These are phyloP conservation scores for Betula pendula DNA, from an alignment of 306 rosid species.

Conservation along the genomic window DNA sequence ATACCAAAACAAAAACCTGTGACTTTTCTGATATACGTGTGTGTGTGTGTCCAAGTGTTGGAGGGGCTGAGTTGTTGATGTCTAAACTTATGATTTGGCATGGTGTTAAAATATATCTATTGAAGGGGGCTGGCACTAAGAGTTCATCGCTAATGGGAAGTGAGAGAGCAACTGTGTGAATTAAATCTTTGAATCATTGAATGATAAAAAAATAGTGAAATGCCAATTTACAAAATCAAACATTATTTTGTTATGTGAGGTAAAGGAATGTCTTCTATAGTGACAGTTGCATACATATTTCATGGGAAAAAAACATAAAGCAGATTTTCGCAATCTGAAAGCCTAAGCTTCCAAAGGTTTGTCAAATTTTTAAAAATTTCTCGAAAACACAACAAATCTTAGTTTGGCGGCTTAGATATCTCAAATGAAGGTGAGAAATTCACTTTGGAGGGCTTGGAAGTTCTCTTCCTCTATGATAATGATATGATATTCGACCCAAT, in stretches of 20 bases:
- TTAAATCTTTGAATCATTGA: background rate
- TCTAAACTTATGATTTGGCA: background rate
- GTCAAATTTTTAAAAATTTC: background rate
- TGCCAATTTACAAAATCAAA: background rate
- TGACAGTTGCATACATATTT: background rate
- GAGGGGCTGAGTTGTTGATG: background rate
- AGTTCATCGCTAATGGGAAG: background rate
- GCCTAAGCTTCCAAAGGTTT: background rate
- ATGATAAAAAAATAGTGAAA: background rate
- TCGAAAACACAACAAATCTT: constrained; percentile 7
- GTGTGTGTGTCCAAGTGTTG: background rate
- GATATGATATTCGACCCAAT: background rate
- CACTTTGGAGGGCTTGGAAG: constrained; percentile 15
- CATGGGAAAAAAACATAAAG: background rate
- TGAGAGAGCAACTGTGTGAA: background rate
- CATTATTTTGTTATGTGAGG: background rate
- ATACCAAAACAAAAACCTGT: background rate
- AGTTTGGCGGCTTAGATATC: constrained; percentile 11
- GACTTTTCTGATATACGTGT: background rate
- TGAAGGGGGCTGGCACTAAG: background rate
- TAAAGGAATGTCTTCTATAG: background rate
- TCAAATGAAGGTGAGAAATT: background rate
- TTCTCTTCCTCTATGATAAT: constrained; percentile 10
- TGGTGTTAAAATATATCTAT: background rate
- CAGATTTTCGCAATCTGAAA: background rate